Conservation (phyloP, 192 early-diverging fungal genomes). For the Blastocladiella britannica region DNA sequence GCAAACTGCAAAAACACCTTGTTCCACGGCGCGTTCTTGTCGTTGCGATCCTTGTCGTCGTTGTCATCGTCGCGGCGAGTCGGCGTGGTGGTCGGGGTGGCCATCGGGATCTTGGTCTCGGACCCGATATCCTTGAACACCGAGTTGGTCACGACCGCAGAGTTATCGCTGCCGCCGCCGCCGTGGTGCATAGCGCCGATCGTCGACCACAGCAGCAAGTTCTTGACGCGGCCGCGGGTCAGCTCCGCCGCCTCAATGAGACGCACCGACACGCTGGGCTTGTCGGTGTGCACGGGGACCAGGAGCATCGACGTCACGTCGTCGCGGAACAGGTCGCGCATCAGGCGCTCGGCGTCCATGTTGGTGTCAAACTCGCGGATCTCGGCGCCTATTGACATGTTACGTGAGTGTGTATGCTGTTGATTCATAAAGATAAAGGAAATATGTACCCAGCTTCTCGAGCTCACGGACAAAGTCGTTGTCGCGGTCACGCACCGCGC, state of each 20-base stretch:
- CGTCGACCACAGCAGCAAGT: not conserved
- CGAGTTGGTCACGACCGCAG: too few relatives aligned
- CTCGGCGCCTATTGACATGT: not conserved
- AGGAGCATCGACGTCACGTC: too few relatives aligned
- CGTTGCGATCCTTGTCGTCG: too few relatives aligned
- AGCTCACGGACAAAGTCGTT: not conserved
- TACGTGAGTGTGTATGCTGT: too few relatives aligned
- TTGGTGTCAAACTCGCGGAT: not conserved
- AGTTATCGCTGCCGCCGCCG: too few relatives aligned
- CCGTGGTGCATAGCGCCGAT: not conserved
- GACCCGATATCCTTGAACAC: too few relatives aligned
- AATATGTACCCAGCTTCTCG: too few relatives aligned
- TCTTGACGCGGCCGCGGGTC: not conserved
- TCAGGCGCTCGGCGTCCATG: not conserved
- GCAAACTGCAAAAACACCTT: too few relatives aligned
- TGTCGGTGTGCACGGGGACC: not conserved
- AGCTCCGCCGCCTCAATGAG: not conserved
- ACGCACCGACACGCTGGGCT: not conserved
- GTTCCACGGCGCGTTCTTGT: too few relatives aligned
- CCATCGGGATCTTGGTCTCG: too few relatives aligned
- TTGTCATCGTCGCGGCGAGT: not conserved
- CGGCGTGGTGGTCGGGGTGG: not conserved
- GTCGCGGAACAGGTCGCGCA: too few relatives aligned
- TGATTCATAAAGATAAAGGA: too few relatives aligned
- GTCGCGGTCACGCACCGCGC: not conserved